Evolutionary conservation across 1,139 yeast genomes (phyloP), one percentile per base, ranked within the genome.

Genomic region (Geotrichum aggregatum): DNA sequence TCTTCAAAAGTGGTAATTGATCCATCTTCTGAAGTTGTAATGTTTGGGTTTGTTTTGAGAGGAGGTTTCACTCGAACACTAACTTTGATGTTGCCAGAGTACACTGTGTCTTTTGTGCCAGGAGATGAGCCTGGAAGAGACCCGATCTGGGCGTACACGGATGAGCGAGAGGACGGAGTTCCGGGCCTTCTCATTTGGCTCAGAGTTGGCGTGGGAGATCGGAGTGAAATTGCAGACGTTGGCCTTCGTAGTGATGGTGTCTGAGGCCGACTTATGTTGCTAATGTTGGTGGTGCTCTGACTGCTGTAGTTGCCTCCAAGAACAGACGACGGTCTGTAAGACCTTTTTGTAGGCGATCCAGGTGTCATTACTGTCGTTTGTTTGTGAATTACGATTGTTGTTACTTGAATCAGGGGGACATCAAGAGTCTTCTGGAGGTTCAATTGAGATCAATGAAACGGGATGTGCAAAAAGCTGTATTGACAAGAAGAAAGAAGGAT

Each of bases 41-140:
- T 43, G 28, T 41, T 50, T 39, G 49, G 30, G 24, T 43, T 44
- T 19, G 48, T 4, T 4, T 47, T 41, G 19, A 50, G 50, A 14
- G 59, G 58, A 0, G 73, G 73, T 52, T 64, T 64, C 16, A 67
- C 66, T 44, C 73, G 57, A 1, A 70, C 64, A 33, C 68, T 61
- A 13, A 70, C 73, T 34, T 67, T 67, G 58, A 70, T 70, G 44
- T 63, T 66, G 28, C 73, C 73, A 11, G 63, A 54, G 53, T 68
- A 67, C 6, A 56, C 45, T 22, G 34, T 45, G n/a, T 44, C 47
- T 16, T 41, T 31, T 21, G 41, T 11, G 13, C 36, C n/a, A 10
- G 28, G 41, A 10, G 40, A 31, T 16, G 39, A 35, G 3, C 36
- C 18, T 14, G 48, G 19, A 10, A 43, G 31, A 5, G 41, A 41